Evolutionary conservation across 257 asterid genomes (phyloP).

Genomic region (Solanum pinnatisectum): DNA sequence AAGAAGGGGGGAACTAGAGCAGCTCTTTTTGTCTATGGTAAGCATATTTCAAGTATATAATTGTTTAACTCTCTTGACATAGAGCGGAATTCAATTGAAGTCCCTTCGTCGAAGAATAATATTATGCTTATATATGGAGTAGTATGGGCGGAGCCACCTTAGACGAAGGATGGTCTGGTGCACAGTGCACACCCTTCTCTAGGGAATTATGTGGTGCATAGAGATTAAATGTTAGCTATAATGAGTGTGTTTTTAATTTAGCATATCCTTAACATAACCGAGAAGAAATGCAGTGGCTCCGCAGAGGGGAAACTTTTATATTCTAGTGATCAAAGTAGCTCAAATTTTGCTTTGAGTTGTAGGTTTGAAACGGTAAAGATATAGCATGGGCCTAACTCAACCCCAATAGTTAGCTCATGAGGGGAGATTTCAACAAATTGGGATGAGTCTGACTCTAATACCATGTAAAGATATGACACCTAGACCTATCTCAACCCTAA

Average conservation of each 20-base stretch:
- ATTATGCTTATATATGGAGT: neutral
- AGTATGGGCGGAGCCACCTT: no score
- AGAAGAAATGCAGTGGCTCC: no score
- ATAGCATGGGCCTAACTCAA: no score
- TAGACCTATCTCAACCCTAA: neutral
- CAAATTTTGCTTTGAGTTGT: neutral
- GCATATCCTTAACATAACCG: no score
- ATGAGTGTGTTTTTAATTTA: no score
- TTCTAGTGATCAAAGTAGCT: neutral
- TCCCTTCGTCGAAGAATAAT: neutral
- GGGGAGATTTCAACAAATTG: no score
- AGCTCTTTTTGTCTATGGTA: conserved; percentile 10
- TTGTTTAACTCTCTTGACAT: neutral
- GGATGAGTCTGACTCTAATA: no score
- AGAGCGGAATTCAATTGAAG: neutral
- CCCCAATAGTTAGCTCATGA: neutral
- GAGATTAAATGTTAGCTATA: no score
- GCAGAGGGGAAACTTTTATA: neutral
- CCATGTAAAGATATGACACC: no score
- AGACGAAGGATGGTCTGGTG: no score
- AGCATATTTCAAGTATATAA: neutral
- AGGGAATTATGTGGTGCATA: no score
- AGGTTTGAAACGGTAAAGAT: neutral
- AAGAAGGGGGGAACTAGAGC: conserved; percentile 1
- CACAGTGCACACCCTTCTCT: no score